Percentiles rank a stretch among this genome's conserved stretches.
phyloP scores from a whole-genome alignment of 2,329 filamentous ascomycete genomes.

The Fusarium fracticaudum region DNA sequence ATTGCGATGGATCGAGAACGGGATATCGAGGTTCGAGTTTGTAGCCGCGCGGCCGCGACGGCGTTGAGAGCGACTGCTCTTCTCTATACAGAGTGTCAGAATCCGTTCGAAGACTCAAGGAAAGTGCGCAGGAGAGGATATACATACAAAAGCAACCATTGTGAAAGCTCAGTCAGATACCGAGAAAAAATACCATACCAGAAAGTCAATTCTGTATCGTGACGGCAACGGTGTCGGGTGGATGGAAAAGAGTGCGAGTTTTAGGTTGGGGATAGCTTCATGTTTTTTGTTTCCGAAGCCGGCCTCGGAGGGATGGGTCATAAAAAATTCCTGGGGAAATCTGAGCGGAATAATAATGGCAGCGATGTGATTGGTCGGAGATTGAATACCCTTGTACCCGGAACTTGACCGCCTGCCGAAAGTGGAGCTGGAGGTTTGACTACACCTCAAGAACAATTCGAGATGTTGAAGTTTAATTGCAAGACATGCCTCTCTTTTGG shows the following conservation, averaged over 20 bases:
- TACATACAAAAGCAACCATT: slow-evolving; percentile 27
- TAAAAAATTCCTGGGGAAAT: slow-evolving; percentile 26
- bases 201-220: background rate
- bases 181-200: background rate
- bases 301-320: slow-evolving; percentile 31
- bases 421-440: background rate
- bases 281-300: slow-evolving; percentile 17
- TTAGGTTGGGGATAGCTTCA: slow-evolving; percentile 29
- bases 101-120: too few species aligned
- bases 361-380: slow-evolving; percentile 3
- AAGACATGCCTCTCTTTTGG: background rate
- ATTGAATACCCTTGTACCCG: background rate
- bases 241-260: background rate
- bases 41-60: slow-evolving; percentile 6
- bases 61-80: slow-evolving; percentile 32
- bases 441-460: background rate
- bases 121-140: background rate
- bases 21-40: slow-evolving; percentile 2
- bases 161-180: background rate
- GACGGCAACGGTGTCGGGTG: background rate
- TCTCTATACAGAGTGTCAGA: background rate
- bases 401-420: slow-evolving; percentile 20
- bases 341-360: slow-evolving; percentile 10
- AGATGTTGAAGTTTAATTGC: background rate
- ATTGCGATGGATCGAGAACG: slow-evolving; percentile 21